Conservation (phyloP, 495 filamentous ascomycete genomes). For the Pseudevernia furfuracea region DNA sequence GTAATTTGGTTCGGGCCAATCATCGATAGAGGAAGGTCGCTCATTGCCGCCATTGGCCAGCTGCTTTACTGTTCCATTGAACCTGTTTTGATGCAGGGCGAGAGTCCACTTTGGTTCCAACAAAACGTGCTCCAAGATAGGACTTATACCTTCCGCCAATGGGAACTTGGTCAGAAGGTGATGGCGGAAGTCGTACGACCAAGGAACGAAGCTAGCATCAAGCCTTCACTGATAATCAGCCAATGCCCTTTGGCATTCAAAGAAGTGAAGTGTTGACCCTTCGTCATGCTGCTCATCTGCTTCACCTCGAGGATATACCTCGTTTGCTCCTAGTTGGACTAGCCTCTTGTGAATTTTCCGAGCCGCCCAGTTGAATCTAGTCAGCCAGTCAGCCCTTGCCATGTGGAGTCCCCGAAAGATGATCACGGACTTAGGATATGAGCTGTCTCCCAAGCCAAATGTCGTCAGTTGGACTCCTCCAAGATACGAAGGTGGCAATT, state of each 20-base stretch:
- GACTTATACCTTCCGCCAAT: constrained; percentile 53
- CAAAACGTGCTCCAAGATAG: constrained; percentile 67
- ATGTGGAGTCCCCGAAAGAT: neutral
- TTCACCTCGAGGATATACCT: constrained; percentile 71
- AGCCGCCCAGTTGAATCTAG: constrained; percentile 85
- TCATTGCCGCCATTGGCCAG: neutral
- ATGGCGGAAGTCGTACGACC: constrained; percentile 58
- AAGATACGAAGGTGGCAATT: constrained; percentile 64
- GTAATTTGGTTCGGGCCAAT: neutral
- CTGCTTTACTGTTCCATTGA: neutral
- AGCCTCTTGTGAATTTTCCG: constrained; percentile 82
- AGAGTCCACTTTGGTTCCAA: constrained; percentile 78
- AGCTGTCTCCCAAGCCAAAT: constrained; percentile 91
- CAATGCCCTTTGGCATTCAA: constrained; percentile 19
- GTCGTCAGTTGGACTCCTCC: constrained; percentile 60
- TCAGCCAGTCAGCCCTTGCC: constrained; percentile 18
- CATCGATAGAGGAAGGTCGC: neutral
- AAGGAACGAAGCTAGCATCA: constrained; percentile 75
- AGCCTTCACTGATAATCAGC: constrained; percentile 41
- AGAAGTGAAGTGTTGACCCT: constrained; percentile 52
- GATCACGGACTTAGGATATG: constrained; percentile 67
- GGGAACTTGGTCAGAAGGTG: constrained; percentile 61
- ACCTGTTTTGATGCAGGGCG: constrained; percentile 20
- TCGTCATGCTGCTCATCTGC: constrained; percentile 89
- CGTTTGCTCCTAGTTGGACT: constrained; percentile 72